These are phyloP conservation scores for Trichaptum fuscoviolaceum DNA, from an alignment of 768 basidiomycete species.

Conservation along the genomic window DNA sequence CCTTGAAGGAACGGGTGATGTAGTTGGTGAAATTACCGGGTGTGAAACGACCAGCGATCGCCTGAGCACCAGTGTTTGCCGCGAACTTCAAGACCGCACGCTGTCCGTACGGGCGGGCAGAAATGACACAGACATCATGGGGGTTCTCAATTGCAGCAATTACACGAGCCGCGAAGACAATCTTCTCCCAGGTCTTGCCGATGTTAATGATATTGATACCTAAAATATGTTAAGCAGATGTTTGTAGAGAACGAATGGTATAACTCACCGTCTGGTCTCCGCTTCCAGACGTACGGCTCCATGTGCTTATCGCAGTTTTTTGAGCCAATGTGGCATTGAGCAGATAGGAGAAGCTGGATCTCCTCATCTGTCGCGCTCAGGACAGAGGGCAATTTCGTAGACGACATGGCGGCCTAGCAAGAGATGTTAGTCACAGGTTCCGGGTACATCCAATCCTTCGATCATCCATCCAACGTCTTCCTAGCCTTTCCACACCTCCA, in stretches of 20 bases:
- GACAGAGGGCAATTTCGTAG: constrained; percentile 84
- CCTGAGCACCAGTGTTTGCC: constrained; percentile 95
- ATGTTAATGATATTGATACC: constrained; percentile 97
- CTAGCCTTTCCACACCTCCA: neutral
- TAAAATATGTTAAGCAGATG: constrained; percentile 28
- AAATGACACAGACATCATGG: constrained; percentile 96
- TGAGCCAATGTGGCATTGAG: constrained; percentile 94
- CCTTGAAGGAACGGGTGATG: constrained; percentile 99
- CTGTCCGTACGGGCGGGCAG: constrained; percentile 97
- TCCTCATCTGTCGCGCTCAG: constrained; percentile 96
- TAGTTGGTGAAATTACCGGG: constrained; percentile 99
- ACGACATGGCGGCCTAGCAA: constrained; percentile 45
- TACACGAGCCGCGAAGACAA: constrained; percentile 95
- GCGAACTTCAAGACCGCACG: constrained; percentile 99
- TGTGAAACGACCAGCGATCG: constrained; percentile 98
- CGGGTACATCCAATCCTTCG: constrained; percentile 1
- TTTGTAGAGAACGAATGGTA: constrained; percentile 6
- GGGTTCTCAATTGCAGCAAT: constrained; percentile 98
- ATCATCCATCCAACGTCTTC: neutral
- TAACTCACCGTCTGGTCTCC: constrained; percentile 84
- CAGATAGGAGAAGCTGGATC: constrained; percentile 90
- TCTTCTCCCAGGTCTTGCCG: constrained; percentile 99
- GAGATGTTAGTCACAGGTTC: constrained; percentile 17
- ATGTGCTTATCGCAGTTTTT: constrained; percentile 99
- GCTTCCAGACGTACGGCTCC: constrained; percentile 97